Conservation (phyloP, 2,329 filamentous ascomycete species). For the Arthrinium phaeospermum region DNA sequence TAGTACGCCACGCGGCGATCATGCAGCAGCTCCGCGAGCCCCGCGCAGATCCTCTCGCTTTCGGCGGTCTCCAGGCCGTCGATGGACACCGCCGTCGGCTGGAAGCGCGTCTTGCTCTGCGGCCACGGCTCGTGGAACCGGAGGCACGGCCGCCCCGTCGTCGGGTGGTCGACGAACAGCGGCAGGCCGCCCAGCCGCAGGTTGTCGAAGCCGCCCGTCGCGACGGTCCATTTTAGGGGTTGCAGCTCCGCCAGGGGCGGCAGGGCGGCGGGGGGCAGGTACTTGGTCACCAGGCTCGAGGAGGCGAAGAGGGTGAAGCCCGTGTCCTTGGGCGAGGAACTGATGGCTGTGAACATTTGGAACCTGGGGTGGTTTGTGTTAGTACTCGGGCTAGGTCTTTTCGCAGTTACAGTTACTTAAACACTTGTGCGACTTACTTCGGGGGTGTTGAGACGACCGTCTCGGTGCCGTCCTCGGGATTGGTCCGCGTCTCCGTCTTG, state of each 20-base stretch:
- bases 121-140: slow-evolving; percentile 63
- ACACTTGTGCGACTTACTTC: slow-evolving; percentile 37
- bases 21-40: slow-evolving; percentile 50
- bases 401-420: neutral
- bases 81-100: slow-evolving; percentile 41
- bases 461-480: slow-evolving; percentile 46
- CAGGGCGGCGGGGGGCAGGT: slow-evolving; percentile 47
- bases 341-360: slow-evolving; percentile 57
- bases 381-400: neutral
- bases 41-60: slow-evolving; percentile 43
- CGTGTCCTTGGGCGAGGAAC: slow-evolving; percentile 52
- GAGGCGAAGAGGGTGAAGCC: slow-evolving; percentile 61
- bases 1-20: slow-evolving; percentile 57
- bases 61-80: slow-evolving; percentile 29
- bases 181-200: slow-evolving; percentile 50
- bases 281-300: slow-evolving; percentile 54
- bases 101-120: slow-evolving; percentile 55
- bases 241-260: slow-evolving; percentile 43
- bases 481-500: slow-evolving; percentile 51
- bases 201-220: slow-evolving; percentile 53
- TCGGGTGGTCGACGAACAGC: slow-evolving; percentile 51
- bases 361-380: slow-evolving; percentile 41
- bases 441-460: slow-evolving; percentile 50
- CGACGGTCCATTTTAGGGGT: slow-evolving; percentile 53
- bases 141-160: slow-evolving; percentile 52